phyloP scores from a whole-genome alignment of 1,139 yeast genomes.

The Pneumocystis wakefieldiae region DNA sequence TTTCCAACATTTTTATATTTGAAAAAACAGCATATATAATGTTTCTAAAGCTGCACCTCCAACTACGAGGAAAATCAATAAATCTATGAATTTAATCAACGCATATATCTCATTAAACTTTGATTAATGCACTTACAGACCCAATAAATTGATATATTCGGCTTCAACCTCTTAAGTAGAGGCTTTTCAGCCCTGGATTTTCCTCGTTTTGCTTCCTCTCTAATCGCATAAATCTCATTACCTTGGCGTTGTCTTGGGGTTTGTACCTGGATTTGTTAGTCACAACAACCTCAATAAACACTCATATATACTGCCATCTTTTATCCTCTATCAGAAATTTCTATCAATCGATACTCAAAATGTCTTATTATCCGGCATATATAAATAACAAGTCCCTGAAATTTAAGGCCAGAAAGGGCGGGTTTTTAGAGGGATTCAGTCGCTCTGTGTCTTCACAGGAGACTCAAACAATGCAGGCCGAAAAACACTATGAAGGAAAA shows the following conservation, averaged over 20 bases:
- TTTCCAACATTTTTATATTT: neutral
- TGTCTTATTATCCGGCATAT: neutral
- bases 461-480: no score
- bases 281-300: neutral
- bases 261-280: neutral
- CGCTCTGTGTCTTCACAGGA: no score
- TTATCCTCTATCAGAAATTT: neutral
- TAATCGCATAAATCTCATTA: neutral
- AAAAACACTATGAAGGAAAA: neutral
- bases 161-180: neutral
- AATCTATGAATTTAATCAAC: neutral
- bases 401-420: no score
- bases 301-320: neutral
- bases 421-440: no score
- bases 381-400: neutral
- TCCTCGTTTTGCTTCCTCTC: neutral
- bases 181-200: neutral
- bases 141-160: neutral
- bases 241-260: neutral
- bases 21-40: neutral
- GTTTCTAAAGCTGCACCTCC: neutral
- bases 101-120: neutral
- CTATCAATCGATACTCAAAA: neutral
- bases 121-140: neutral
- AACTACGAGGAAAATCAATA: neutral